These are phyloP conservation scores for Xylaria sp. DNA, from an alignment of 2,329 filamentous ascomycete genomes.

Conservation along the genomic window DNA sequence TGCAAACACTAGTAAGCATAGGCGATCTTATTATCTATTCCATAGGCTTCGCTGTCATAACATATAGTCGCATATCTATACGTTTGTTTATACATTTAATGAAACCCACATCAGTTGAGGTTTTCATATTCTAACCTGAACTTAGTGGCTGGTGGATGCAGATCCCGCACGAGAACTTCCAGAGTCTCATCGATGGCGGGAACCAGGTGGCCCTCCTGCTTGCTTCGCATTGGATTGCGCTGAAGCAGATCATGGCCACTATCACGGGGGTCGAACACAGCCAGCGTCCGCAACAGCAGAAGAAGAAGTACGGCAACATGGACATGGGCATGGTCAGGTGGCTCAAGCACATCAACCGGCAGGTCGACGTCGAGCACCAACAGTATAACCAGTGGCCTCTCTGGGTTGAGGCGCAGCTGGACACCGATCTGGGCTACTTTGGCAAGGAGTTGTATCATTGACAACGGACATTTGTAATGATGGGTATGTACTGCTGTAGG, in stretches of 20 bases:
- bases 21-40: neutral
- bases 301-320: conserved; percentile 42
- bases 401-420: conserved; percentile 65
- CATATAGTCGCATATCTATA: neutral
- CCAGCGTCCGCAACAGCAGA: conserved; percentile 31
- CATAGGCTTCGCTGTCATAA: neutral
- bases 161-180: conserved; percentile 64
- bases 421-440: conserved; percentile 59
- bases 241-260: conserved; percentile 65
- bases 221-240: conserved; percentile 64
- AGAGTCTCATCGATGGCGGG: conserved; percentile 59
- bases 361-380: conserved; percentile 58
- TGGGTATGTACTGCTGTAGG: neutral
- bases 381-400: conserved; percentile 64
- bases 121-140: conserved; percentile 9
- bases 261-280: conserved; percentile 57
- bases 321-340: conserved; percentile 61
- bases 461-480: conserved; percentile 12
- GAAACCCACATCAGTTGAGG: neutral
- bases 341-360: conserved; percentile 62
- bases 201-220: conserved; percentile 61
- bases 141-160: conserved; percentile 65
- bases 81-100: neutral
- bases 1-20: conserved; percentile 55
- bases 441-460: conserved; percentile 47